A percentile compares a stretch with the other conserved stretches of the same genome.
These are phyloP conservation scores for Eutreptiella sp. DNA, from an alignment of 208 protist genomes.

Conservation along the genomic window DNA sequence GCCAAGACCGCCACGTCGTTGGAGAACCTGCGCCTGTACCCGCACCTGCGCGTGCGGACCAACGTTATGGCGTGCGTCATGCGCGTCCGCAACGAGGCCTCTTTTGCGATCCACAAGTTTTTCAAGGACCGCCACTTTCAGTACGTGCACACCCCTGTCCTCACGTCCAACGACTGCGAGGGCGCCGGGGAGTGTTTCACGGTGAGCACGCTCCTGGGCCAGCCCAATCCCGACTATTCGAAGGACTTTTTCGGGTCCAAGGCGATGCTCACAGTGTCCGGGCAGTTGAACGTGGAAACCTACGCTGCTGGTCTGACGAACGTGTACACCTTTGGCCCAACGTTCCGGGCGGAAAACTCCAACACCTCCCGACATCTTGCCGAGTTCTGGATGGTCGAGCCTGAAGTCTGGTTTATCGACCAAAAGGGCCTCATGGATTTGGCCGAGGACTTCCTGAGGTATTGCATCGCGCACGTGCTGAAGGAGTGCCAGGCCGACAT, in stretches of 20 bases:
- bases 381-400: conserved; percentile 98
- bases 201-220: no score
- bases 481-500: conserved; percentile 89
- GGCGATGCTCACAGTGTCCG: conserved; percentile 97
- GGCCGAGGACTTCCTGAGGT: conserved; percentile 93
- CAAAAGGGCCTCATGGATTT: conserved; percentile 89
- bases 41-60: conserved; percentile 31
- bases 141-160: conserved; percentile 93
- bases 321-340: conserved; percentile 89
- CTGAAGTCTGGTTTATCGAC: conserved; percentile 89
- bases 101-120: conserved; percentile 88
- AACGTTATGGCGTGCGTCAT: conserved; percentile 76
- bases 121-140: conserved; percentile 76
- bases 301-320: conserved; percentile 86
- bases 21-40: conserved; percentile 12
- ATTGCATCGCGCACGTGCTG: conserved; percentile 79
- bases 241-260: conserved; percentile 92
- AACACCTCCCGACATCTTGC: conserved; percentile 94
- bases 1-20: conserved; percentile 34
- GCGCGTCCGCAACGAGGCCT: conserved; percentile 74
- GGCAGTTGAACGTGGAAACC: conserved; percentile 98
- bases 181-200: no score
- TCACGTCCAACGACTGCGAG: conserved; percentile 96
- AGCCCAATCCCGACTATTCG: conserved; percentile 96
- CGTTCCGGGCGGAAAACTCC: conserved; percentile 96